These are phyloP conservation scores for Exophiala dermatitidis DNA, from an alignment of 2,329 filamentous ascomycete genomes.

Conservation along the genomic window DNA sequence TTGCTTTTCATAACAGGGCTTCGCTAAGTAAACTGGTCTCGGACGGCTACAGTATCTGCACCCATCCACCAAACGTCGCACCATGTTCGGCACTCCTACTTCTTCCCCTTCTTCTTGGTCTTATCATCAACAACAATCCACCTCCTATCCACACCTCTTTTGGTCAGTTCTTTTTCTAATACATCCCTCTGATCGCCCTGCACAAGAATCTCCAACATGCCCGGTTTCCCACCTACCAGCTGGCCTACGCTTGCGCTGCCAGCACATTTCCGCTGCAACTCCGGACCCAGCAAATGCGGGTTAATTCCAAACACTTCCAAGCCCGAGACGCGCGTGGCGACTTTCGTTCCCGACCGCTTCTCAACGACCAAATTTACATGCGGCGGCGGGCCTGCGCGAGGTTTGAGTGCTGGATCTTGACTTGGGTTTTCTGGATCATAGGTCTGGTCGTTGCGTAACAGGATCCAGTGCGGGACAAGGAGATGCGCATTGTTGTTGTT, in stretches of 20 bases:
- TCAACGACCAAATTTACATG: conserved; percentile 56
- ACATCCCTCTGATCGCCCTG: conserved; percentile 60
- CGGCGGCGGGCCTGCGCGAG: conserved; percentile 54
- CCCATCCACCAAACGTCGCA: no score
- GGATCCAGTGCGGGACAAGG: conserved; percentile 51
- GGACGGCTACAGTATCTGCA: no score
- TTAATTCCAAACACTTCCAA: conserved; percentile 57
- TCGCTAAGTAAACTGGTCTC: no score
- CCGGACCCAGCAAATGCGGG: conserved; percentile 55
- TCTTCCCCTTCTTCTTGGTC: conserved; percentile 53
- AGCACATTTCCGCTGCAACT: conserved; percentile 60
- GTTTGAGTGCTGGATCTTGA: conserved; percentile 42
- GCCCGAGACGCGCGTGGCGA: conserved; percentile 55
- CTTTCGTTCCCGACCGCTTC: conserved; percentile 59
- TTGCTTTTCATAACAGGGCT: no score
- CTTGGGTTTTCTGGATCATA: conserved; percentile 33
- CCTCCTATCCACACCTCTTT: conserved; percentile 50
- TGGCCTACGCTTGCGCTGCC: conserved; percentile 60
- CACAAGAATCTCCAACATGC: conserved; percentile 60
- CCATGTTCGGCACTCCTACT: background rate
- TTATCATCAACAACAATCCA: conserved; percentile 63
- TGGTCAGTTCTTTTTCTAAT: conserved; percentile 52
- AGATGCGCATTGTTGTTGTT: conserved; percentile 30
- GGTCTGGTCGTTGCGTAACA: conserved; percentile 44
- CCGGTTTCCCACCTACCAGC: conserved; percentile 54